Percentiles rank a stretch among this genome's conserved stretches.
Conservation (phyloP, 352 stramenopile genomes). For the Globisporangium ultimum region DNA sequence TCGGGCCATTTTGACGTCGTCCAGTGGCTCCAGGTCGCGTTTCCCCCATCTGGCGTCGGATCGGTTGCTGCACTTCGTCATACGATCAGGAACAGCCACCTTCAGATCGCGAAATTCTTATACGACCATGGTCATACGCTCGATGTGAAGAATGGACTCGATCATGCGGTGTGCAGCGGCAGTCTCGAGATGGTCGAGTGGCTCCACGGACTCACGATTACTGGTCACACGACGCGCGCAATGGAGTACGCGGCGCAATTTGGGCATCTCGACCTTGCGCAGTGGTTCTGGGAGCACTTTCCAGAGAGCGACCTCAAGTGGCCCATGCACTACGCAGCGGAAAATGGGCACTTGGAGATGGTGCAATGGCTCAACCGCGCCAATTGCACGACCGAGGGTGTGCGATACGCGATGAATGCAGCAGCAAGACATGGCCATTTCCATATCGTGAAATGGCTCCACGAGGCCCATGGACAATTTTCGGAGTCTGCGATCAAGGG, state of each 20-base stretch:
- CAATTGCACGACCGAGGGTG: no score
- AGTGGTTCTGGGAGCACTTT: slow-evolving; percentile 1
- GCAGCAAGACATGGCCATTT: no score
- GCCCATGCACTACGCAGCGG: not conserved
- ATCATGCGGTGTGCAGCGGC: not conserved
- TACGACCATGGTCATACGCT: not conserved
- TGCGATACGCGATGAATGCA: no score
- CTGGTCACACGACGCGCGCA: no score
- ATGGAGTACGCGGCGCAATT: slow-evolving; percentile 2
- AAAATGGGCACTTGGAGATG: not conserved
- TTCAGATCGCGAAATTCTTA: no score
- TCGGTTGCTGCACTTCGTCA: no score
- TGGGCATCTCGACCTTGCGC: not conserved
- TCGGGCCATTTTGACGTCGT: not conserved
- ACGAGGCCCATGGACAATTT: not conserved
- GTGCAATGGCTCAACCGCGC: not conserved
- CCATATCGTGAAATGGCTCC: no score
- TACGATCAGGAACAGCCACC: no score
- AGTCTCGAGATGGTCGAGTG: not conserved
- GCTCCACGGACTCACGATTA: not conserved
- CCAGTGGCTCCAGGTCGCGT: slow-evolving; percentile 2
- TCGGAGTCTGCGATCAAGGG: not conserved
- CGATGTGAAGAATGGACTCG: not conserved
- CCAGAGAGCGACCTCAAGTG: not conserved
- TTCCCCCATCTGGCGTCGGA: no score